Base-by-base conservation (phyloP, 306 rosid species). In the Benincasa hispida region DNA sequence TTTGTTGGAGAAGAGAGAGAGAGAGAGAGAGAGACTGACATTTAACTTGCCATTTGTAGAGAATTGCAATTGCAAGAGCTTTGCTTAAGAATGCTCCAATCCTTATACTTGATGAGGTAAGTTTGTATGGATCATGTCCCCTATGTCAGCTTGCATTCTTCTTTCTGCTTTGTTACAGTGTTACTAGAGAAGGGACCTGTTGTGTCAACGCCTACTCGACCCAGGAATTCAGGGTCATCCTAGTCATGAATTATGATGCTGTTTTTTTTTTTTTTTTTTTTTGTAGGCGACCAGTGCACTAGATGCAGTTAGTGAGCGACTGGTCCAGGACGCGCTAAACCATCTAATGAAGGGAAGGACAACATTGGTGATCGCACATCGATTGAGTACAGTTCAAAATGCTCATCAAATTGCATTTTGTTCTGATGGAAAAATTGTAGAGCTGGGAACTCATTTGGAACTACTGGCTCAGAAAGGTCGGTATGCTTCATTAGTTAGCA, bases 31-130 rank as follows among this genome's bases (percentile, higher is more conserved):
- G 65, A 21, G 12, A 59, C 63, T 87, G 81, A 86, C 70, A 54
- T 48, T 74, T 62, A 13, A 81, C 83, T 76, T 54, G 19, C 6
- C 59, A 80, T 80, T 74, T 86, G 82, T 85, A 94, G 98, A 91
- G 98, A 89, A 35, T 94, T 50, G 96, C 97, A 22, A 91, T 94
- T 84, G 98, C 96, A 0, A 88, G 96, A 79, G 96, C 97, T 69
- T 87, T 94, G 82, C 86, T 94, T 41, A 93, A 91, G 85, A 88
- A 93, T 76, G 90, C 97, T 59, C 97, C 97, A 25, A 87, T 91
- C 78, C 88, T 94, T 59, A 89, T 94, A 76, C 97, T 94, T 56
- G 97, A 94, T 37, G 98, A 94, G 93, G 98, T 84, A 83, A 82
- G 60, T 18, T 59, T 42, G 7, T 8, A 67, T 48, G 21, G 30